Base-by-base conservation (phyloP, 169 alveolate genomes). In the Plasmodium knowlesi region DNA sequence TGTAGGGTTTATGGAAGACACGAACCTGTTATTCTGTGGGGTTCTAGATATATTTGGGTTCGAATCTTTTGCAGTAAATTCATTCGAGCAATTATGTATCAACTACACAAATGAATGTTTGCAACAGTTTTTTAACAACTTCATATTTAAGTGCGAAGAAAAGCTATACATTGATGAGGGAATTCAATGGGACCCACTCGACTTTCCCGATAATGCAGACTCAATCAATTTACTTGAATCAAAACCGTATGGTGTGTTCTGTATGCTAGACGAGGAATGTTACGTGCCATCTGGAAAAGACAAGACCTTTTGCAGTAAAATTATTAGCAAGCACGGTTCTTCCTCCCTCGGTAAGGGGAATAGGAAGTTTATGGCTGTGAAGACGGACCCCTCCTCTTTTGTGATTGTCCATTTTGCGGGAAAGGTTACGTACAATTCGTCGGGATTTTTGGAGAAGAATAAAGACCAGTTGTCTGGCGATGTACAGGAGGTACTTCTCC, bases 31-130 rank as follows among this genome's bases (percentile, higher is more conserved):
- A 95, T 97, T 96, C 78, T 97, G 99, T 74, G 99, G 99, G 6
- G 96, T 98, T 19, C 96, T 98, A 82, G 99, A 99, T 92, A 99
- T 99, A 43, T 99, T 98, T 92, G 99, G 99, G 16, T 99, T 99
- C 92, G 99, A 99, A 97, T 99, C 99, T 22, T 99, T 99, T 96
- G 97, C 98, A 78, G 70, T 93, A 43, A 99, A 99, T 96, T 97
- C 99, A 25, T 98, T 98, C 85, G 99, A 99, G 96, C 99, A 99
- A 96, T 96, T 99, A 41, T 99, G 99, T 94, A 99, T 99, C 70
- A 99, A 99, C 97, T 98, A 98, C 95, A 99, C 99, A 28, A 99
- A 99, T 95, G 99, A 99, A 95, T 97, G 98, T 67, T 96, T 98
- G 89, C 98, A 98, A 96, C 97, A 97, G 83, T 98, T 97, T 96